Conservation (phyloP, 2,329 filamentous ascomycete species). For the Botryosphaeria dothidea region DNA sequence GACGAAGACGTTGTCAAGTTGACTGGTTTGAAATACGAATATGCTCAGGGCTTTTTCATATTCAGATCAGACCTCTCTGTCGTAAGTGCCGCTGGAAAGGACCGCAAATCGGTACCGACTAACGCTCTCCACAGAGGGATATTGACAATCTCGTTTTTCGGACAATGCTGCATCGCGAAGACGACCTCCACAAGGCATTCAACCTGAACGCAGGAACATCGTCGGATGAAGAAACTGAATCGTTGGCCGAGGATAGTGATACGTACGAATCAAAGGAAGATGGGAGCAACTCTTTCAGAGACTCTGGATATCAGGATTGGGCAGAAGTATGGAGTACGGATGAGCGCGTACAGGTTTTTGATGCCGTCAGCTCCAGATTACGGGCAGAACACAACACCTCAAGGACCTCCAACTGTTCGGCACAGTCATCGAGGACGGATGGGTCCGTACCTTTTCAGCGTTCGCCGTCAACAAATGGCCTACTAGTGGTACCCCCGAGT, state of each 20-base stretch:
- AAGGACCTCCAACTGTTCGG: background rate
- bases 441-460: background rate
- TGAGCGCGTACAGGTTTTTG: background rate
- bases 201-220: background rate
- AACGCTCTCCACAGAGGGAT: background rate
- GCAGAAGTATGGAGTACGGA: background rate
- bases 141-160: background rate
- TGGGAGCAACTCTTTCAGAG: background rate
- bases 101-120: background rate
- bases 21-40: background rate
- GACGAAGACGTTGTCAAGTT: background rate
- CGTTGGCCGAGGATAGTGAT: background rate
- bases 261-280: background rate
- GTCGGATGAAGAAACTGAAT: background rate
- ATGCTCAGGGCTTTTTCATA: background rate
- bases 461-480: background rate
- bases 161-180: background rate
- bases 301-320: background rate
- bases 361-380: background rate
- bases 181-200: background rate
- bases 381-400: background rate
- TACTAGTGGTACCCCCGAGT: background rate
- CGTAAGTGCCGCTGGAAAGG: background rate
- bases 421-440: background rate
- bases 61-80: background rate